Evolutionary conservation across 2,329 filamentous ascomycete genomes (phyloP).

Genomic region (Colletotrichum sublineola): DNA sequence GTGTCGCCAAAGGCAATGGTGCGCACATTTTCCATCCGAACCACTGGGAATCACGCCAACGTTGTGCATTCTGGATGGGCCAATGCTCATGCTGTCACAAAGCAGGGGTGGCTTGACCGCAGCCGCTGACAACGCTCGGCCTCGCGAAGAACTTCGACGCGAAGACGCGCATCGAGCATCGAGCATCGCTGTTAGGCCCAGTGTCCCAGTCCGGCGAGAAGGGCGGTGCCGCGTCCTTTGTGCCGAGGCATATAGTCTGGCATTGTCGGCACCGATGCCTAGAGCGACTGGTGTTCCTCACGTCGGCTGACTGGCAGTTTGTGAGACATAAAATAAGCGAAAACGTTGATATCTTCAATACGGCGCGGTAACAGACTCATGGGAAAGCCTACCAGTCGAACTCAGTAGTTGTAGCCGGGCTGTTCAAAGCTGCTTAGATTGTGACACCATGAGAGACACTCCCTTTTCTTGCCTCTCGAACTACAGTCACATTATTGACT

Average conservation of each 20-base stretch:
- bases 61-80: neutral
- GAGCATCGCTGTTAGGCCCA: neutral
- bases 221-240: neutral
- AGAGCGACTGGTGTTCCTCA: neutral
- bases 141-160: neutral
- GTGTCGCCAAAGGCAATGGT: neutral
- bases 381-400: neutral
- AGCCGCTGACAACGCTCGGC: neutral
- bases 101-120: neutral
- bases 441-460: neutral
- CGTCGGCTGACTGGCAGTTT: neutral
- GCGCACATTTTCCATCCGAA: conserved; percentile 6
- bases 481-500: neutral
- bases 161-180: neutral
- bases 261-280: neutral
- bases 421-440: neutral
- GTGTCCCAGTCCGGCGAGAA: neutral
- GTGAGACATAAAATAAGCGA: neutral
- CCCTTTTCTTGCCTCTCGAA: neutral
- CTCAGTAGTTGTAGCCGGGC: neutral
- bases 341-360: neutral
- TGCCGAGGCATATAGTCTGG: neutral
- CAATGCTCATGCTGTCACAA: conserved; percentile 22
- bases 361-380: neutral
- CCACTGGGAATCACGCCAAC: neutral